Conservation (phyloP, 202 grass and related monocot genomes). For the Tripidium arundinaceum region DNA sequence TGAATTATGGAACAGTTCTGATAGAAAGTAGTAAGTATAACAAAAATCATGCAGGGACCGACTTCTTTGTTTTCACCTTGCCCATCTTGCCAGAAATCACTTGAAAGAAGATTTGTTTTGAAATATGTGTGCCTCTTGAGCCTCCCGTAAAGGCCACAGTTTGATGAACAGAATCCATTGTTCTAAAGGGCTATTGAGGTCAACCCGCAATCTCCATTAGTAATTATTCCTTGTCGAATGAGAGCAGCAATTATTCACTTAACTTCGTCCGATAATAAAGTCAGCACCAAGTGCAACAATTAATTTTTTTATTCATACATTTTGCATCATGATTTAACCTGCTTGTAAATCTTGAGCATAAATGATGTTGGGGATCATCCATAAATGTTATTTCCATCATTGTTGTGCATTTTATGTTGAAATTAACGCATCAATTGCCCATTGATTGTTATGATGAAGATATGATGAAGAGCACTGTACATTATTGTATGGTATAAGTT, state of each 20-base stretch:
- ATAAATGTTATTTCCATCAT: slow-evolving; percentile 1
- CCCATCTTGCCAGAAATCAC: background rate
- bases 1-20: background rate
- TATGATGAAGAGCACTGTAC: background rate
- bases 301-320: background rate
- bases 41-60: background rate
- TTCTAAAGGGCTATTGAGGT: slow-evolving; percentile 1
- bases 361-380: background rate
- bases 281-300: background rate
- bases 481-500: too few relatives aligned
- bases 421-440: background rate
- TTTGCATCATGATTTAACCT: background rate
- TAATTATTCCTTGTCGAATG: slow-evolving; percentile 37
- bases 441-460: too few relatives aligned
- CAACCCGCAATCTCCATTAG: background rate
- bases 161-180: background rate
- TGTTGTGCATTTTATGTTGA: slow-evolving; percentile 17
- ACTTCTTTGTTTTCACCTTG: slow-evolving; percentile 19
- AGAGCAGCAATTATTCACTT: slow-evolving; percentile 14
- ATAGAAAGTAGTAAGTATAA: background rate
- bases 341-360: background rate
- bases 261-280: background rate
- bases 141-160: slow-evolving; percentile 17
- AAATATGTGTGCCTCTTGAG: slow-evolving; percentile 29
- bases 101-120: background rate